Evolutionary conservation across 805 yeast genomes (phyloP), one percentile per base, ranked within the genome.

Genomic region (Pichia deserticola): DNA sequence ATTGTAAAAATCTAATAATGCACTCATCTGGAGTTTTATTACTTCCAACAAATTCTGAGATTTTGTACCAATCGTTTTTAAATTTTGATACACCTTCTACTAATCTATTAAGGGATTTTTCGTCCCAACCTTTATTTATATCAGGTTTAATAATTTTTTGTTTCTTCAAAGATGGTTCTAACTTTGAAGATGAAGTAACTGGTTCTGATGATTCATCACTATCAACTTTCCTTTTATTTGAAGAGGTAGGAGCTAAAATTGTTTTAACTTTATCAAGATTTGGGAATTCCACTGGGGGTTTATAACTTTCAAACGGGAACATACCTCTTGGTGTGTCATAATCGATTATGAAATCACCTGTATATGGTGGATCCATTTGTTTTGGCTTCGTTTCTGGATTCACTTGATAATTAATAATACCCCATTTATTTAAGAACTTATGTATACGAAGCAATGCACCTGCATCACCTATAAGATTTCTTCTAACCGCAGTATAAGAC

Each of bases 321-420:
- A 89, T 70, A 0, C 97, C 97, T 55, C 95, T 75, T 44, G 97
- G 97, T 0, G 96, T 86, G 65, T 90, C 97, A 60, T 80, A 81
- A 51, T 79, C 82, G 2, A 87, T 83, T 48, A 82, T 77, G 69
- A 81, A 89, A 56, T 84, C 87, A 9, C 89, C 89, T 3, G 89
- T 80, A 57, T 75, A 80, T 27, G 89, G 90, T 42, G 88, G 85
- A 50, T 82, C 86, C 15, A 83, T 74, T 46, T 79, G 73, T 29
- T 76, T 75, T 4, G 95, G 93, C 54, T 82, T 77, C 48, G 82
- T 73, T 54, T 80, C 86, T 1, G 90, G 87, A 62, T 84, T 86
- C 2, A 90, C 95, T 66, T 90, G 97, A 65, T 90, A 90, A 66
- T 90, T 90, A 47, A 90, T 87, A 46, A 90, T 72, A 0, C 97